A percentile compares a stretch with the other conserved stretches of the same genome.
These are phyloP conservation scores for Albatrellus sp. DNA, from an alignment of 1,284 basidiomycete genomes.

Conservation along the genomic window DNA sequence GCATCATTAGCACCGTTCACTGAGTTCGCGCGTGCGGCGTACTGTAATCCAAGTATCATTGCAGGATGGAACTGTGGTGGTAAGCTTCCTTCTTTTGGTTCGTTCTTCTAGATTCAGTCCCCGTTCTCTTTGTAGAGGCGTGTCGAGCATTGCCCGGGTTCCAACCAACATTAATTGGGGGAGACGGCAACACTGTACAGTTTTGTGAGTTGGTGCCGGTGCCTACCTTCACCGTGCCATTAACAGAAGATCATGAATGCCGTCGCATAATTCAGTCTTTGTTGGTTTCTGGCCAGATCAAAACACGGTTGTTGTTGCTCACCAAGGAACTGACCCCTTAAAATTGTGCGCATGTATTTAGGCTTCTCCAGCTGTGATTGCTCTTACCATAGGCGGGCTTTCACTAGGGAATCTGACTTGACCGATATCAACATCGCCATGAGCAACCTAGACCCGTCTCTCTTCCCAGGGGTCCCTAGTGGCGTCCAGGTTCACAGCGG, in stretches of 20 bases:
- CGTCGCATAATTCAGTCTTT: conserved; percentile 15
- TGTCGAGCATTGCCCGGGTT: conserved; percentile 26
- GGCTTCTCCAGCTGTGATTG: not conserved
- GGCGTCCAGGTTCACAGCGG: conserved; percentile 32
- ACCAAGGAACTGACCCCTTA: conserved; percentile 13
- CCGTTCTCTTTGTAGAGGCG: conserved; percentile 12
- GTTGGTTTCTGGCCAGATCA: conserved; percentile 20
- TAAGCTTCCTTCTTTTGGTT: conserved; percentile 12
- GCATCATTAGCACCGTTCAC: conserved; percentile 29
- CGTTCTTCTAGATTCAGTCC: not conserved
- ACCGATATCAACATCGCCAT: conserved; percentile 31
- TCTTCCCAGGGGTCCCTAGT: conserved; percentile 35
- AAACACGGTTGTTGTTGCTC: conserved; percentile 12
- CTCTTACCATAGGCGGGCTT: not conserved
- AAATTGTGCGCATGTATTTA: conserved; percentile 7
- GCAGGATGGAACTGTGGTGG: conserved; percentile 34
- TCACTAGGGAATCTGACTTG: conserved; percentile 16
- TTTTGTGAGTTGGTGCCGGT: conserved; percentile 18
- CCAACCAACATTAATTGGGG: conserved; percentile 23
- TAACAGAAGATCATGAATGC: too few relatives aligned
- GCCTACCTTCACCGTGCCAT: too few relatives aligned
- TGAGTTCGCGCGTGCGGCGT: conserved; percentile 39
- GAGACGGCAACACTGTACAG: conserved; percentile 23
- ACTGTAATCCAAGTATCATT: conserved; percentile 28
- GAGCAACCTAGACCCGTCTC: conserved; percentile 21